phyloP scores from a whole-genome alignment of 1,284 basidiomycete genomes.

The Pseudozyma thailandica region DNA sequence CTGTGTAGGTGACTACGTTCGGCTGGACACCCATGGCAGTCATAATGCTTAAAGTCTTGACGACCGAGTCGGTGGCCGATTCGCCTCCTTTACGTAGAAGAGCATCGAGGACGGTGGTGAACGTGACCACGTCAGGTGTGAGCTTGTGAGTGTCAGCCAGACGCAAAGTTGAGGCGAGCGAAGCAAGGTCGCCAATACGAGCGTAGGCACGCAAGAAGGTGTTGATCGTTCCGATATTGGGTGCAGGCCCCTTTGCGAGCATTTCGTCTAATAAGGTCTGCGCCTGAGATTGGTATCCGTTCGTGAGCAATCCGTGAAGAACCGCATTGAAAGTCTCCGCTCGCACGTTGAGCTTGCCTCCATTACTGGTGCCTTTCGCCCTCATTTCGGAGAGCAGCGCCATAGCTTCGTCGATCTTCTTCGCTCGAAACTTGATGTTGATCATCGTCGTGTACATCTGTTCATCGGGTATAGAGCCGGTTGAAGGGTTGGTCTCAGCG shows the following conservation, averaged over 20 bases:
- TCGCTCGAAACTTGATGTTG: constrained; percentile 36
- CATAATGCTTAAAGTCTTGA: constrained; percentile 54
- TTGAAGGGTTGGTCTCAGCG: background rate
- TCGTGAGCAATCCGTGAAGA: constrained; percentile 48
- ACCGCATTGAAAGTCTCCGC: constrained; percentile 59
- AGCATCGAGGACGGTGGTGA: constrained; percentile 60
- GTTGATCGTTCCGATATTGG: constrained; percentile 60
- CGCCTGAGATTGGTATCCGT: constrained; percentile 27
- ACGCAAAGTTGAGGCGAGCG: constrained; percentile 43
- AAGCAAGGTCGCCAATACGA: constrained; percentile 33
- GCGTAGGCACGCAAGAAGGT: constrained; percentile 53
- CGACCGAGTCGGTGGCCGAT: constrained; percentile 35
- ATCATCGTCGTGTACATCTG: constrained; percentile 62
- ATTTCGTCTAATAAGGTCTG: constrained; percentile 44
- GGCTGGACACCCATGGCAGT: constrained; percentile 44
- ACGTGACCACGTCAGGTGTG: constrained; percentile 58
- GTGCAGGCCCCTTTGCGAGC: constrained; percentile 42
- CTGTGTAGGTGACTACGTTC: constrained; percentile 57
- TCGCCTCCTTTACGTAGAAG: constrained; percentile 47
- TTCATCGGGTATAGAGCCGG: constrained; percentile 32
- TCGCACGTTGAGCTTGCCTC: constrained; percentile 19
- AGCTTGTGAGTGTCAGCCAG: constrained; percentile 35
- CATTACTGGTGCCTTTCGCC: constrained; percentile 9
- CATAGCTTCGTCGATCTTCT: constrained; percentile 38
- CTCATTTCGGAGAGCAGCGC: constrained; percentile 42